A percentile compares a stretch with the other conserved stretches of the same genome.
Conservation (phyloP, 257 asterid species). For the Penstemon newberryi region DNA sequence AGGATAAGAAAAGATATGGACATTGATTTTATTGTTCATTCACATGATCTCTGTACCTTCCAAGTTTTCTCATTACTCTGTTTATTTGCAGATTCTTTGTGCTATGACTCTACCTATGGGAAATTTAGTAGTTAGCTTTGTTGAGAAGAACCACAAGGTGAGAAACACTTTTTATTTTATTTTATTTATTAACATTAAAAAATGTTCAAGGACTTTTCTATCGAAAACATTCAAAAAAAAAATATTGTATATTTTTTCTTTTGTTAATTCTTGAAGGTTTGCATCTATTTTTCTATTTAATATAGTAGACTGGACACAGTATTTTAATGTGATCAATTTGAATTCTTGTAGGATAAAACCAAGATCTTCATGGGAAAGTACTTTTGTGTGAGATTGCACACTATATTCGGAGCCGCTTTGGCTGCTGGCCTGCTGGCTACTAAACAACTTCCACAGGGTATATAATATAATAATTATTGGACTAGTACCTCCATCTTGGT, state of each 20-base stretch:
- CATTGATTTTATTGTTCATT: background rate
- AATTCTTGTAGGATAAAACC: slow-evolving; percentile 44
- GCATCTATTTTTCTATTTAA: no score
- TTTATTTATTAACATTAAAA: no score
- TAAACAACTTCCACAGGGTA: slow-evolving; percentile 22
- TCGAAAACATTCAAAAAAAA: no score
- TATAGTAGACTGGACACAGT: no score
- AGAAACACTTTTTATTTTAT: background rate
- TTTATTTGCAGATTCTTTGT: slow-evolving; percentile 46
- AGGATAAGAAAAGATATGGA: no score
- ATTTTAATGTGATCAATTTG: no score
- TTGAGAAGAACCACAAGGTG: slow-evolving; percentile 45
- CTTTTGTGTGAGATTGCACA: slow-evolving; percentile 64
- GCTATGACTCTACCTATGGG: slow-evolving; percentile 55
- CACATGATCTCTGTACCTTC: background rate
- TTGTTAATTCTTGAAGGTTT: no score
- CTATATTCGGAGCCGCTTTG: slow-evolving; percentile 55
- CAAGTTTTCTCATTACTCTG: background rate
- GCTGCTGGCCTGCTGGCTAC: slow-evolving; percentile 57
- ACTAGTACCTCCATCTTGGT: no score
- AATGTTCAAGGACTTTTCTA: no score
- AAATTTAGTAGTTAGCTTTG: slow-evolving; percentile 41
- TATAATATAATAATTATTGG: background rate
- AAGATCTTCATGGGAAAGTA: slow-evolving; percentile 71
- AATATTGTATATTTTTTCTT: no score